phyloP scores from a whole-genome alignment of 2,329 filamentous ascomycete genomes.

The Fusarium illudens region DNA sequence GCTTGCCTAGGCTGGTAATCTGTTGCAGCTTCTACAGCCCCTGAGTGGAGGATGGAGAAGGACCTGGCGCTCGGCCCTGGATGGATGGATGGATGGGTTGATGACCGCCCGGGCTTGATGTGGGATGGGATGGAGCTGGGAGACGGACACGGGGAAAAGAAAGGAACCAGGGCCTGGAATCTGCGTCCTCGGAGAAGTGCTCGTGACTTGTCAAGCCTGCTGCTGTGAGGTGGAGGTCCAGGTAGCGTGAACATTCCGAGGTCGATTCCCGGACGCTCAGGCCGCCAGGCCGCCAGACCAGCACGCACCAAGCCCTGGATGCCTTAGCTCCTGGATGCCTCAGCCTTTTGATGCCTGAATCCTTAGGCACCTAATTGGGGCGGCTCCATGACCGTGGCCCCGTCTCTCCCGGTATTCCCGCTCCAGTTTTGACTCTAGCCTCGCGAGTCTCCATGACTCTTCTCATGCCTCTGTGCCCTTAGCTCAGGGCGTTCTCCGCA shows the following conservation, averaged over 20 bases:
- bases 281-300: slow-evolving; percentile 8
- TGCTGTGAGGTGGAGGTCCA: neutral
- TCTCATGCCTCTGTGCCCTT: slow-evolving; percentile 7
- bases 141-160: neutral
- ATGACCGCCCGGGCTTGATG: slow-evolving; percentile 9
- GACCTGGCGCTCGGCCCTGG: slow-evolving; percentile 16
- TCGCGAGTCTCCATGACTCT: slow-evolving; percentile 4
- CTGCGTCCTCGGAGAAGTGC: neutral
- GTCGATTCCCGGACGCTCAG: slow-evolving; percentile 13
- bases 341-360: neutral
- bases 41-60: slow-evolving; percentile 28
- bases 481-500: slow-evolving; percentile 16
- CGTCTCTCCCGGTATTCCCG: slow-evolving; percentile 8
- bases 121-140: slow-evolving; percentile 1
- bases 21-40: slow-evolving; percentile 13
- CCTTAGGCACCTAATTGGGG: slow-evolving; percentile 5
- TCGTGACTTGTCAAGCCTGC: neutral
- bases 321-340: neutral
- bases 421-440: neutral
- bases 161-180: slow-evolving; percentile 7
- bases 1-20: slow-evolving; percentile 18
- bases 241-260: slow-evolving; percentile 11
- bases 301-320: neutral
- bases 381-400: neutral
- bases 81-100: slow-evolving; percentile 15